These are phyloP conservation scores for Yamadazyma blattariae DNA, from an alignment of 1,139 yeast genomes.

Conservation along the genomic window DNA sequence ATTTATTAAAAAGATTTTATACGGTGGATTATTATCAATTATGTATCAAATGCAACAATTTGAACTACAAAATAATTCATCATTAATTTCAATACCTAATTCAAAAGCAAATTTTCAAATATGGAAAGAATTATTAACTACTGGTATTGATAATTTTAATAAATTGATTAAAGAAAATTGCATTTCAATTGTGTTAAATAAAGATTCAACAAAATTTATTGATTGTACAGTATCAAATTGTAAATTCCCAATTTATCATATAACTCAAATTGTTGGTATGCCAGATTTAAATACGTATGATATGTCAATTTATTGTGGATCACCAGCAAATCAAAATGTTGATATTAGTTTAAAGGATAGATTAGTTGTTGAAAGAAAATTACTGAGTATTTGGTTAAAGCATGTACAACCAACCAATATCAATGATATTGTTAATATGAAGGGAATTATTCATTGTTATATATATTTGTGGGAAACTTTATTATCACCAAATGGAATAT, in stretches of 20 bases:
- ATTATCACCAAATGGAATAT: slow-evolving; percentile 26
- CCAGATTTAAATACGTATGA: slow-evolving; percentile 70
- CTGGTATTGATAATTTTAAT: slow-evolving; percentile 51
- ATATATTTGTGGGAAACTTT: slow-evolving; percentile 61
- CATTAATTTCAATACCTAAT: slow-evolving; percentile 34
- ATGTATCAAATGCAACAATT: slow-evolving; percentile 77
- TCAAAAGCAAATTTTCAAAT: slow-evolving; percentile 27
- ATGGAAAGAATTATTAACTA: slow-evolving; percentile 65
- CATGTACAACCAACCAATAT: slow-evolving; percentile 21
- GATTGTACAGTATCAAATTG: slow-evolving; percentile 12
- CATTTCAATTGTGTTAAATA: slow-evolving; percentile 7
- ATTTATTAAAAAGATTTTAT: slow-evolving; percentile 63
- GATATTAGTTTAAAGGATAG: slow-evolving; percentile 57
- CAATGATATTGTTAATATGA: slow-evolving; percentile 32
- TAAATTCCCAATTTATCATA: slow-evolving; percentile 56
- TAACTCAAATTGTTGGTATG: slow-evolving; percentile 68
- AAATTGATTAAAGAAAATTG: slow-evolving; percentile 11
- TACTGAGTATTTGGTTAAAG: slow-evolving; percentile 46
- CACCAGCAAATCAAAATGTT: slow-evolving; percentile 80
- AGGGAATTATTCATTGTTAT: slow-evolving; percentile 61
- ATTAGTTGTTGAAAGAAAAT: slow-evolving; percentile 48
- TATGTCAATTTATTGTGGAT: slow-evolving; percentile 75
- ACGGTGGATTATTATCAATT: slow-evolving; percentile 70
- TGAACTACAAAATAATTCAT: slow-evolving; percentile 53
- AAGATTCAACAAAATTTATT: slow-evolving; percentile 9